These are phyloP conservation scores for Macrophomina tecta DNA, from an alignment of 2,329 filamentous ascomycete genomes.

Conservation along the genomic window DNA sequence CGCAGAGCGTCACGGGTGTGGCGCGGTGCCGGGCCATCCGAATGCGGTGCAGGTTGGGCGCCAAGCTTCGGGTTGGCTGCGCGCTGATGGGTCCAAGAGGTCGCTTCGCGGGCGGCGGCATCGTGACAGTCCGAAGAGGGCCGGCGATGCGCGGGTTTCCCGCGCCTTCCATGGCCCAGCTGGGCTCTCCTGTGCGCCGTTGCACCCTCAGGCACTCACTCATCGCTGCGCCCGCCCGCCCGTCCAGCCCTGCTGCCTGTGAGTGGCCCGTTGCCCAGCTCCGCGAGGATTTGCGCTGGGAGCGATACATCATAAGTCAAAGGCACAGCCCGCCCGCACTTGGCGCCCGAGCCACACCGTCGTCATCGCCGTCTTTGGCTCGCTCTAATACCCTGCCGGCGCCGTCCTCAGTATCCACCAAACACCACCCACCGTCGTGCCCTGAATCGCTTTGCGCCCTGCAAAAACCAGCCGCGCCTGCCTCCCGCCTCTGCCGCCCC, in stretches of 20 bases:
- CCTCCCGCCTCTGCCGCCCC: neutral
- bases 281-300: slow-evolving; percentile 14
- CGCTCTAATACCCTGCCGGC: slow-evolving; percentile 22
- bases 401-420: slow-evolving; percentile 21
- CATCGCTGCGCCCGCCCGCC: neutral
- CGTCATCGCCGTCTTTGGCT: slow-evolving; percentile 25
- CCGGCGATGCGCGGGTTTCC: neutral
- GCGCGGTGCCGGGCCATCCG: slow-evolving; percentile 1
- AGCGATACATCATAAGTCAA: slow-evolving; percentile 6
- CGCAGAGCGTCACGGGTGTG: neutral
- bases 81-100: slow-evolving; percentile 3
- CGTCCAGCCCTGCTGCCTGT: slow-evolving; percentile 11
- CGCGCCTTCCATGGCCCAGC: neutral
- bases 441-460: neutral
- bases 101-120: slow-evolving; percentile 12
- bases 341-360: slow-evolving; percentile 19
- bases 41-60: neutral
- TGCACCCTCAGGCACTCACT: neutral
- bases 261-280: slow-evolving; percentile 2
- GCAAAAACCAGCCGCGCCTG: neutral
- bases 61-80: neutral
- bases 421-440: slow-evolving; percentile 1
- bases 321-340: slow-evolving; percentile 17
- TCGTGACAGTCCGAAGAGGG: neutral
- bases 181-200: neutral